Evolutionary conservation across 83 land plant species (phyloP).

Genomic region (Diphasiastrum complanatum): DNA sequence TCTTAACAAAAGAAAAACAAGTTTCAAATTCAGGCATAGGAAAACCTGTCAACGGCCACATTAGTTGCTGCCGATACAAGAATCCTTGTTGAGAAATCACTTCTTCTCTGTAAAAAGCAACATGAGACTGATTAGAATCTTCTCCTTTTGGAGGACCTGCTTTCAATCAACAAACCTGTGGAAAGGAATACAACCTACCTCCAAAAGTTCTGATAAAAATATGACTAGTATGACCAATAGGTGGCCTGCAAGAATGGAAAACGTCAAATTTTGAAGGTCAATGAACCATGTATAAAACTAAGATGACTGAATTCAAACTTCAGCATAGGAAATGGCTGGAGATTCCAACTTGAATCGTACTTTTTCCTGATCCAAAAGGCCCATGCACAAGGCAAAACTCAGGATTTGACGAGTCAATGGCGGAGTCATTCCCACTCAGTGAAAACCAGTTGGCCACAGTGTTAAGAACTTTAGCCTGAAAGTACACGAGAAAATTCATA

Average conservation of each 20-base stretch:
- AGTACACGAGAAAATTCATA: not conserved
- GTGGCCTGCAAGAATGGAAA: constrained; percentile 23
- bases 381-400: constrained; percentile 36
- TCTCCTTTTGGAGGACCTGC: no score
- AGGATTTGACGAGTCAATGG: constrained; percentile 7
- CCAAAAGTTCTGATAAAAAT: constrained; percentile 12
- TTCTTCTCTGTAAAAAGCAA: constrained; percentile 6
- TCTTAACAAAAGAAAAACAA: not conserved
- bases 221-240: constrained; percentile 29
- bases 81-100: constrained; percentile 18
- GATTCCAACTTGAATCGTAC: no score
- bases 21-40: not conserved
- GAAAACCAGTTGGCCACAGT: constrained; percentile 18
- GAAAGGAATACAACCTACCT: constrained; percentile 8
- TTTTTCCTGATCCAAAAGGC: constrained; percentile 35
- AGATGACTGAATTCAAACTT: constrained; percentile 1
- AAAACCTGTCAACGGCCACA: constrained; percentile 33
- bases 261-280: not conserved
- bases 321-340: no score
- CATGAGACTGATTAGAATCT: not conserved
- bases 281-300: not conserved
- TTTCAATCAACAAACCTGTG: not conserved
- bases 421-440: not conserved
- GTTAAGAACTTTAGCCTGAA: constrained; percentile 15
- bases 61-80: constrained; percentile 29